Base-by-base conservation (phyloP, 2,329 filamentous ascomycete species). In the Daldinia eschscholtzii region DNA sequence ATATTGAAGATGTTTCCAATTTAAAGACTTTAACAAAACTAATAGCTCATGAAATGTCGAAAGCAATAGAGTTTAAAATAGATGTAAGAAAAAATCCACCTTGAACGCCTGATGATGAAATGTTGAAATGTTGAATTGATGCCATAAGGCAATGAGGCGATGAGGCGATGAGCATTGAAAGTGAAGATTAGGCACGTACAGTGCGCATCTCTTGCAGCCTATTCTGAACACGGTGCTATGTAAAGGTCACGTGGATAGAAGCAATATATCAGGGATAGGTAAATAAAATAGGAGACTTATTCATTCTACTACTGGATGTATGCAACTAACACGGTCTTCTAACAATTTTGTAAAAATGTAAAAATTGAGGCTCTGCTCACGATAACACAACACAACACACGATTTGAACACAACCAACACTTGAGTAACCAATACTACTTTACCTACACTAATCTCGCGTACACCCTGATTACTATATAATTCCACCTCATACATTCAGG, bases 191-290 rank as follows among this genome's bases (percentile, higher is more conserved):
- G 13, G 12, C 35, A 37, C 35, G 35, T 33, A 33, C 30, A 33
- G 52, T 50, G 46, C n/a, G n/a, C n/a, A n/a, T n/a, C n/a, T n/a
- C n/a, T n/a, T n/a, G 65, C 9, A 64, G 63, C 69, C 60, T 67
- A 50, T 13, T 15, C n/a, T n/a, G n/a, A n/a, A n/a, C 10, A 18
- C 39, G 6, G 26, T 57, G 68, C 65, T 20, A 57, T 67, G 7
- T 20, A 10, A 39, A 13, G 12, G 35, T 50, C 55, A 65, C 61
- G 57, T 63, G 59, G 1, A 23, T 41, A 15, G 6, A 10, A 18
- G 30, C 9, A n/a, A 5, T 55, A 26, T n/a, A n/a, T n/a, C n/a
- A n/a, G n/a, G n/a, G n/a, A n/a, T n/a, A n/a, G n/a, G n/a, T n/a
- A n/a, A n/a, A n/a, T n/a, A n/a, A n/a, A n/a, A n/a, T n/a, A n/a